Conservation (phyloP, 805 yeast genomes). For the Schwanniomyces yamadae region DNA sequence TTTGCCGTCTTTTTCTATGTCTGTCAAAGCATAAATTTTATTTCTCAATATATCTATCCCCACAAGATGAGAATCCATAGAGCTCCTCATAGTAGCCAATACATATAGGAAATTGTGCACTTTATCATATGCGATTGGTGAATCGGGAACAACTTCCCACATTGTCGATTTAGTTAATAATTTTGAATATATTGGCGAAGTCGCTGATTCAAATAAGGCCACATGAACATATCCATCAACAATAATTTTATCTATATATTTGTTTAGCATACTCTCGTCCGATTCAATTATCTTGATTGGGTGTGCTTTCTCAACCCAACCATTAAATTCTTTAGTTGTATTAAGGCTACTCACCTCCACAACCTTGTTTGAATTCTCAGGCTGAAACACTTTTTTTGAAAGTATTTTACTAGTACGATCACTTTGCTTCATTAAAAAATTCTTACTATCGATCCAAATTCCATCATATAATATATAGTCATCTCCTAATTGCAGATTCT, state of each 20-base stretch:
- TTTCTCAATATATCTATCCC: constrained; percentile 54
- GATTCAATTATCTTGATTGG: constrained; percentile 17
- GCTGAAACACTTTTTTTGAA: constrained; percentile 47
- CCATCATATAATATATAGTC: constrained; percentile 61
- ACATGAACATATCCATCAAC: constrained; percentile 63
- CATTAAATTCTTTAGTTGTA: constrained; percentile 44
- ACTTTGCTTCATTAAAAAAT: constrained; percentile 57
- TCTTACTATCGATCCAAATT: constrained; percentile 53
- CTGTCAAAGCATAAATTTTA: constrained; percentile 44
- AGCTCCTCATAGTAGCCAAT: constrained; percentile 68
- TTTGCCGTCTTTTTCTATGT: constrained; percentile 56
- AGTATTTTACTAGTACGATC: constrained; percentile 60
- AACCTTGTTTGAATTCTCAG: constrained; percentile 20
- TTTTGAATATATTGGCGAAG: constrained; percentile 37
- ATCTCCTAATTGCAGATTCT: constrained; percentile 21
- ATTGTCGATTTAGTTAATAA: constrained; percentile 57
- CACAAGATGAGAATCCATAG: constrained; percentile 80
- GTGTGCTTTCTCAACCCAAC: constrained; percentile 57
- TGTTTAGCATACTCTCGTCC: constrained; percentile 27
- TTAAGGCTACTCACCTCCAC: constrained; percentile 31
- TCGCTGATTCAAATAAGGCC: constrained; percentile 71
- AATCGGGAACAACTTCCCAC: constrained; percentile 77
- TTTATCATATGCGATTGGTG: constrained; percentile 56
- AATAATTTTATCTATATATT: constrained; percentile 73
- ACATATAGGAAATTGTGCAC: constrained; percentile 51